phyloP scores from a whole-genome alignment of 2,329 filamentous ascomycete genomes.

The Geoglossum cookeanum region DNA sequence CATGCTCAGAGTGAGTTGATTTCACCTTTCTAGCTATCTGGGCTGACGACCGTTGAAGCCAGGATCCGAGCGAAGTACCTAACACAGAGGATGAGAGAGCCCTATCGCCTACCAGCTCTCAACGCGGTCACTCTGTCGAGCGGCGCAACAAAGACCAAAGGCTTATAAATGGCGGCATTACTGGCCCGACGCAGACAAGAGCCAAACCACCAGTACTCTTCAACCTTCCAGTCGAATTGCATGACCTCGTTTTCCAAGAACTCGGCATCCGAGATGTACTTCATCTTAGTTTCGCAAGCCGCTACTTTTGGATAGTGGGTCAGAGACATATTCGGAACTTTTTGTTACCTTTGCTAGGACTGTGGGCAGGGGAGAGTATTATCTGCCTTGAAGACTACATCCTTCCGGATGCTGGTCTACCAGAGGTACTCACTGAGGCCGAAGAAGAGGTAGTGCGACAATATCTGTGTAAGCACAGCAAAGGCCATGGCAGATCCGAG shows the following conservation, averaged over 20 bases:
- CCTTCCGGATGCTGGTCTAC: constrained; percentile 8
- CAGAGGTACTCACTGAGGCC: constrained; percentile 9
- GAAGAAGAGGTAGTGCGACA: constrained; percentile 11
- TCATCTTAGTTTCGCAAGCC: not conserved
- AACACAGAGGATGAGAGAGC: not conserved
- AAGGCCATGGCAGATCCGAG: not conserved
- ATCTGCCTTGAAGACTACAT: constrained; percentile 13
- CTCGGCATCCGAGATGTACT: not conserved
- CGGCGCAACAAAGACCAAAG: not conserved
- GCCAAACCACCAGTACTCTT: not conserved
- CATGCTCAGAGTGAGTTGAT: no score
- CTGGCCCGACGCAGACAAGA: no score
- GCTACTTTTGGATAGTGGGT: not conserved
- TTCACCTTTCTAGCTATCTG: no score
- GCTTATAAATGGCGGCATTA: no score
- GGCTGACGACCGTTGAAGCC: no score
- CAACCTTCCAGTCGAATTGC: not conserved
- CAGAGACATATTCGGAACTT: not conserved
- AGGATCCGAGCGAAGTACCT: no score
- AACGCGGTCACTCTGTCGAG: not conserved
- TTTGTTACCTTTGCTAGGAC: constrained; percentile 11
- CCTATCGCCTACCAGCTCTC: no score
- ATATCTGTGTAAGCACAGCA: constrained; percentile 2
- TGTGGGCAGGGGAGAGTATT: constrained; percentile 16
- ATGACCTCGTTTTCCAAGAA: not conserved